Conservation (phyloP, 257 asterid genomes). For the Thymus mandschuricus region DNA sequence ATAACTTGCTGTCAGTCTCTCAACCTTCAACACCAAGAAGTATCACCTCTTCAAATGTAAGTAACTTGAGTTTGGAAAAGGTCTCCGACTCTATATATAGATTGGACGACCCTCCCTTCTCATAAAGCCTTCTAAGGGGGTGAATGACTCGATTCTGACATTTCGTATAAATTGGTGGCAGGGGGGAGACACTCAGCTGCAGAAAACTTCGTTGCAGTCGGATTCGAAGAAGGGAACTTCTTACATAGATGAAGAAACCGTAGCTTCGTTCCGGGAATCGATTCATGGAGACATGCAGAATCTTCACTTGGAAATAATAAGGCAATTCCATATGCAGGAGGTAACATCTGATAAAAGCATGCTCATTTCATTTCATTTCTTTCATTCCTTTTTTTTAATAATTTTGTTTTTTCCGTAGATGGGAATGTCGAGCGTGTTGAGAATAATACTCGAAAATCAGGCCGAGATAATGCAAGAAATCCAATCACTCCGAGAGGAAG, state of each 20-base stretch:
- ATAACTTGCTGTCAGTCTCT: constrained; percentile 56
- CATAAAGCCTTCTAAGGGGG: no score
- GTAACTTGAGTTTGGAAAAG: constrained; percentile 17
- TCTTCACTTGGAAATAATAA: constrained; percentile 83
- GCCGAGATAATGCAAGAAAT: constrained; percentile 83
- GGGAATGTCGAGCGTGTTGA: constrained; percentile 68
- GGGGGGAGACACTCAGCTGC: constrained; percentile 58
- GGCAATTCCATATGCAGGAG: constrained; percentile 93
- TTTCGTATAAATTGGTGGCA: constrained; percentile 39
- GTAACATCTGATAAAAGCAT: constrained; percentile 33
- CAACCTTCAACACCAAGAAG: constrained; percentile 44
- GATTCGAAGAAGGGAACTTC: constrained; percentile 67
- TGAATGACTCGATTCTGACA: no score
- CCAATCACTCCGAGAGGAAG: constrained; percentile 66
- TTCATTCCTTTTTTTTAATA: not conserved
- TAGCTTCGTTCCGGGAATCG: constrained; percentile 73
- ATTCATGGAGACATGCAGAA: constrained; percentile 87
- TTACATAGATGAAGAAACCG: constrained; percentile 77
- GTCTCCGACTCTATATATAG: no score
- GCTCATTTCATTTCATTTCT: not conserved
- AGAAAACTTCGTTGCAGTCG: constrained; percentile 40
- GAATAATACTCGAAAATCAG: constrained; percentile 73
- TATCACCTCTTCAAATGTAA: constrained; percentile 59
- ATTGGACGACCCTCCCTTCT: no score
- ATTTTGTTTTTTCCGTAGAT: constrained; percentile 48